Conservation (phyloP, 305 asterid genomes). For the Fraxinus platypoda region DNA sequence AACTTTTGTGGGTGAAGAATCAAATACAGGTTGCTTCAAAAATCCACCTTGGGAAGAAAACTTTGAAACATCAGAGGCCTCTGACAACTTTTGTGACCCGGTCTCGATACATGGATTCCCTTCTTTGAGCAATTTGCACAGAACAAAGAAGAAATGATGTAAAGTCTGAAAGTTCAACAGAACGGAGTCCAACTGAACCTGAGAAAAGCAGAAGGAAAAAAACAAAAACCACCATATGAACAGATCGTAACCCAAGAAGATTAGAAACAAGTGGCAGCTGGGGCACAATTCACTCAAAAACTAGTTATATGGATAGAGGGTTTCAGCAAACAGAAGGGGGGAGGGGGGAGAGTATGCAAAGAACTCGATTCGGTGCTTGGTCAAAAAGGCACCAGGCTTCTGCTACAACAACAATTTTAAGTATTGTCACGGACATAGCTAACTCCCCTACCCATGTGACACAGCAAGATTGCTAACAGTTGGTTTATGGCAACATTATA, state of each 20-base stretch:
- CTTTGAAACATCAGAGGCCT: conserved; percentile 39
- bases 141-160: conserved; percentile 91
- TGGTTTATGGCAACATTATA: neutral
- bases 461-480: neutral
- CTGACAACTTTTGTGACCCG: conserved; percentile 35
- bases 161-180: conserved; percentile 68
- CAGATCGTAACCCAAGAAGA: conserved; percentile 21
- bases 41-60: conserved; percentile 86
- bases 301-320: neutral
- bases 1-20: conserved; percentile 40
- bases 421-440: neutral
- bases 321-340: neutral
- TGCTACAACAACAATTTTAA: conserved; percentile 2
- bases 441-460: neutral
- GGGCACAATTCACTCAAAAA: conserved; percentile 4
- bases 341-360: neutral
- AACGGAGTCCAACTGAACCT: conserved; percentile 84
- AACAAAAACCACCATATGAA: conserved; percentile 13
- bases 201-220: conserved; percentile 32
- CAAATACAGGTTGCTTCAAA: conserved; percentile 62
- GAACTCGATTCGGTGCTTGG: conserved; percentile 10
- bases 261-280: conserved; percentile 16
- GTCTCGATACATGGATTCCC: conserved; percentile 51
- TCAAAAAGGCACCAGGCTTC: conserved; percentile 22
- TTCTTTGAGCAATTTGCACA: conserved; percentile 86